Conservation (phyloP, 208 protist species). For the Tritrichomonas foetus region DNA sequence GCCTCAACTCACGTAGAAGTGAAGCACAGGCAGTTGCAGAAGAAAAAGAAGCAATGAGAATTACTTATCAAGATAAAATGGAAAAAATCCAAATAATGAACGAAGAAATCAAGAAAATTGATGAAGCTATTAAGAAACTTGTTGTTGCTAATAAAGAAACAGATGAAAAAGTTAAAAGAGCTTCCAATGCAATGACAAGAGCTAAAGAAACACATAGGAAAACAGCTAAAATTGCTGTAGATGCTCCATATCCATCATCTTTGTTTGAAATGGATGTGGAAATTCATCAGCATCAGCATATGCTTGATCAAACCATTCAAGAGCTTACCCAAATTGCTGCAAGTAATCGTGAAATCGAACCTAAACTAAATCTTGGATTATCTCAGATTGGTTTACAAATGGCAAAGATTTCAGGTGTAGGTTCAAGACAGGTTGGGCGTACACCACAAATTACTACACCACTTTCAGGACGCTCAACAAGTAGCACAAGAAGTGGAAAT, state of each 20-base stretch:
- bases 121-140: background rate
- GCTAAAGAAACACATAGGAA: background rate
- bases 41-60: background rate
- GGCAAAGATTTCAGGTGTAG: too few species aligned
- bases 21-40: background rate
- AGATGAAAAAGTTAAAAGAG: background rate
- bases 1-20: background rate
- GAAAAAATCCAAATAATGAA: background rate
- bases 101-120: background rate
- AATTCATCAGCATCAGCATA: background rate
- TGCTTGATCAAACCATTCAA: background rate
- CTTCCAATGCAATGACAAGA: background rate
- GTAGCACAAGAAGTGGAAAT: too few species aligned
- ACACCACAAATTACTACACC: too few species aligned
- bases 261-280: conserved; percentile 10
- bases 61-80: background rate
- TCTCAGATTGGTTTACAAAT: background rate
- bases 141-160: background rate
- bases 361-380: background rate
- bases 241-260: background rate
- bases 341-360: background rate
- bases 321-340: background rate
- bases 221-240: background rate
- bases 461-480: too few species aligned
- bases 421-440: too few species aligned